These are phyloP conservation scores for Talaromyces proteolyticus DNA, from an alignment of 495 filamentous ascomycete species.

Conservation along the genomic window DNA sequence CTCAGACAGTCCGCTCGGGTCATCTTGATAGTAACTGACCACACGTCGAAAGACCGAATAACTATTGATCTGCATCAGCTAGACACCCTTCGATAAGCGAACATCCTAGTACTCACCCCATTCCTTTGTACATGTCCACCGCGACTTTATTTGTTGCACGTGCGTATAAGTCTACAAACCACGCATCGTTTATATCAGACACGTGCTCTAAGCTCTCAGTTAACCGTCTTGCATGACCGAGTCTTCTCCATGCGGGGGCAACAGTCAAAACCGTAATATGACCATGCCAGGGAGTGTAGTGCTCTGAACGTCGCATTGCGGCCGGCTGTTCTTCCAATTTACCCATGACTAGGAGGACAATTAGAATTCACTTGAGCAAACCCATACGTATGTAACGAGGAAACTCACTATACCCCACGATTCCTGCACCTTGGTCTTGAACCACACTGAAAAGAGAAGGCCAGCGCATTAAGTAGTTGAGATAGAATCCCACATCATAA, in stretches of 20 bases:
- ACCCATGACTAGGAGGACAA: slow-evolving; percentile 69
- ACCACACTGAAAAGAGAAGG: slow-evolving; percentile 86
- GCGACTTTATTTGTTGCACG: slow-evolving; percentile 82
- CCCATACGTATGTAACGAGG: not conserved
- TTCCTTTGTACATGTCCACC: slow-evolving; percentile 77
- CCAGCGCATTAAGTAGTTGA: slow-evolving; percentile 92
- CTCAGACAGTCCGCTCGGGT: slow-evolving; percentile 50
- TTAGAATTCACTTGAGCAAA: not conserved
- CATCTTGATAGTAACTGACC: slow-evolving; percentile 84
- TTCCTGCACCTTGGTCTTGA: slow-evolving; percentile 71
- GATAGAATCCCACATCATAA: slow-evolving; percentile 90
- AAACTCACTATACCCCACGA: slow-evolving; percentile 89
- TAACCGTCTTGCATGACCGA: slow-evolving; percentile 77
- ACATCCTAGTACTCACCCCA: slow-evolving; percentile 65
- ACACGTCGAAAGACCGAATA: slow-evolving; percentile 83
- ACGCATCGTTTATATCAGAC: slow-evolving; percentile 75
- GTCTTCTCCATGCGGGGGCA: slow-evolving; percentile 74
- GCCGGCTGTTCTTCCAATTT: slow-evolving; percentile 87
- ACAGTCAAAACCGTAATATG: slow-evolving; percentile 97
- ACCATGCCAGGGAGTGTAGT: slow-evolving; percentile 95
- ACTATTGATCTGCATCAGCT: slow-evolving; percentile 16
- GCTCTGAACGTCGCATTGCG: slow-evolving; percentile 61
- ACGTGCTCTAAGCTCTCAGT: slow-evolving; percentile 72
- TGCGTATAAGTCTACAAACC: slow-evolving; percentile 96
- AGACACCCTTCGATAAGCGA: not conserved